A percentile compares a stretch with the other conserved stretches of the same genome.
Conservation (phyloP, 2,329 filamentous ascomycete species). For the Trichoderma simmonsii region DNA sequence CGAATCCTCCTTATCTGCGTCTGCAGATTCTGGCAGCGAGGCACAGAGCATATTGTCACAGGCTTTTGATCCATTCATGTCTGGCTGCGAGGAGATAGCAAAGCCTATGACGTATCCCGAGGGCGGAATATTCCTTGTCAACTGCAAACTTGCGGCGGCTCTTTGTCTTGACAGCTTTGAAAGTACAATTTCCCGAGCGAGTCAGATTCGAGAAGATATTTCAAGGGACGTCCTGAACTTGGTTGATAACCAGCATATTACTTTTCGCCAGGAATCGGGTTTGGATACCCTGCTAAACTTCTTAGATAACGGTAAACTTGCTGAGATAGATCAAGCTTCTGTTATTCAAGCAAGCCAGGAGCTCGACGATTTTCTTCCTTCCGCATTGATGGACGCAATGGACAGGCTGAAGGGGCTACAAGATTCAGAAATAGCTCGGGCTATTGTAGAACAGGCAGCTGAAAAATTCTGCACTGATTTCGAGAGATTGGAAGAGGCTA, state of each 20-base stretch:
- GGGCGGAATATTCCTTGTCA: slow-evolving; percentile 67
- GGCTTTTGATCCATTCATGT: slow-evolving; percentile 81
- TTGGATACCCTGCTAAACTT: slow-evolving; percentile 61
- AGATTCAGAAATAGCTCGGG: slow-evolving; percentile 66
- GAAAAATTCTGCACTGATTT: slow-evolving; percentile 84
- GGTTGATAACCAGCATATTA: slow-evolving; percentile 65
- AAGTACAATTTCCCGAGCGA: slow-evolving; percentile 59
- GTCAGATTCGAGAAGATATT: slow-evolving; percentile 56
- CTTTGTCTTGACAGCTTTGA: slow-evolving; percentile 55
- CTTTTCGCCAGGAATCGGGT: slow-evolving; percentile 73
- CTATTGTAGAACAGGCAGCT: slow-evolving; percentile 78
- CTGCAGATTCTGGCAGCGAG: slow-evolving; percentile 58
- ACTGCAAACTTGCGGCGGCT: slow-evolving; percentile 62
- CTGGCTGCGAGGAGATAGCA: slow-evolving; percentile 68
- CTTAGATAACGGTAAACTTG: slow-evolving; percentile 40
- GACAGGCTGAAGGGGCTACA: slow-evolving; percentile 74
- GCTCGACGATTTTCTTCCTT: slow-evolving; percentile 88
- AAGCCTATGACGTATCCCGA: slow-evolving; percentile 57
- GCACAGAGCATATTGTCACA: slow-evolving; percentile 75
- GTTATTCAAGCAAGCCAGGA: slow-evolving; percentile 69
- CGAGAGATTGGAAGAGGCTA: slow-evolving; percentile 54
- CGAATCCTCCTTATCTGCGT: slow-evolving; percentile 70
- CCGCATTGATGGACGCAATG: slow-evolving; percentile 86
- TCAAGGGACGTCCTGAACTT: slow-evolving; percentile 56
- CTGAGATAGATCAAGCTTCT: slow-evolving; percentile 25